phyloP scores from a whole-genome alignment of 306 rosid genomes.

The Prunus davidiana region DNA sequence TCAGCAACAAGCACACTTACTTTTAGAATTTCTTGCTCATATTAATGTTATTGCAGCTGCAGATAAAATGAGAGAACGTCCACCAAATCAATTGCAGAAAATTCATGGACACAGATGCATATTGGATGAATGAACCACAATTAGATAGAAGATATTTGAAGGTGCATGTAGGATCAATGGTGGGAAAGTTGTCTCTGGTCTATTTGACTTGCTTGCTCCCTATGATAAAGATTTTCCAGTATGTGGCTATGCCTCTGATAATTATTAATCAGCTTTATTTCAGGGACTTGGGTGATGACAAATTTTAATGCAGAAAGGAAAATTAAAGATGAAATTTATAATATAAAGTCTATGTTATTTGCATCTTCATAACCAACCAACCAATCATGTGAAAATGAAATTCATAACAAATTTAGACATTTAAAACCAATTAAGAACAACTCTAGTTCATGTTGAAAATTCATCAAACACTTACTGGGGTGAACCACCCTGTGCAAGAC shows the following conservation, averaged over 20 bases:
- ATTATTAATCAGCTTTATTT: no score
- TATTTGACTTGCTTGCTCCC: not conserved
- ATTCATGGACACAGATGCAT: not conserved
- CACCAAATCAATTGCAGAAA: not conserved
- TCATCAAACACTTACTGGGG: constrained; percentile 40
- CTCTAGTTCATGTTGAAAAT: not conserved
- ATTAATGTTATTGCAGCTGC: not conserved
- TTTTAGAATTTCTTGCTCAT: not conserved
- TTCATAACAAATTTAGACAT: not conserved
- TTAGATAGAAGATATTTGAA: not conserved
- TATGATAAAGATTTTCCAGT: no score
- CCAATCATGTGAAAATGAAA: no score
- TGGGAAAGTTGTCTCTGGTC: not conserved
- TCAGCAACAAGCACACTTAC: not conserved
- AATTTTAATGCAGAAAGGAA: not conserved
- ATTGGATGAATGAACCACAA: not conserved
- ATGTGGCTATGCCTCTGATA: no score
- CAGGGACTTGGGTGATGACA: no score
- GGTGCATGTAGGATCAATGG: not conserved
- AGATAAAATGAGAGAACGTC: not conserved
- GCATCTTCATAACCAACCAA: not conserved
- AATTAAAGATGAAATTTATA: not conserved
- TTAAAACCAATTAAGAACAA: not conserved
- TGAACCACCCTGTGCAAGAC: constrained; percentile 55
- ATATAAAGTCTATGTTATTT: not conserved